Evolutionary conservation across 306 rosid species (phyloP), one percentile per base, ranked within the genome.

Genomic region (Benincasa hispida): DNA sequence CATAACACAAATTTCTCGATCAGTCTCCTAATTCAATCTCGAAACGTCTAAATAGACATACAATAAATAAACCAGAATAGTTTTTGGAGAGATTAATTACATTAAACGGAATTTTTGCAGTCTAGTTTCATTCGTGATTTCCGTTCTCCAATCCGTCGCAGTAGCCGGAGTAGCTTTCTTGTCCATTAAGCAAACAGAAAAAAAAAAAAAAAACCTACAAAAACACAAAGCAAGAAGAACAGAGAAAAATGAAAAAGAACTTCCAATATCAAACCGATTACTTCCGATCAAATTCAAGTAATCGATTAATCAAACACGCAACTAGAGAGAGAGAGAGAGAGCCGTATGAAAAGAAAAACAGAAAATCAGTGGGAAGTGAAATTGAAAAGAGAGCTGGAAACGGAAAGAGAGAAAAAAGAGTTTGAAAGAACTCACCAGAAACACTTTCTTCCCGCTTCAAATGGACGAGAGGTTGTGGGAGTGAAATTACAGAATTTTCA

Each of bases 11-110:
- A 68, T 41, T 22, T 68, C 35, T n/a, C 34, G 24, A 32, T 68
- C 34, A 22, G 12, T 22, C 35, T 68, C 74, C 74, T n/a, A 39
- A 39, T n/a, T 67, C 55, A 19, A 19, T 65, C 54, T 67, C n/a
- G n/a, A 67, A 66, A 65, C 35, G 13, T 55, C 60, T 22, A 21
- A 55, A 55, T 1, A 25, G 6, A 13, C 6, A 3, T 1, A 59
- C 9, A 7, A 60, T 28, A 28, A 60, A 60, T 15, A 67, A 5
- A 35, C 0, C 25, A 10, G 25, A n/a, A 67, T 1, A 50, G 4
- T 24, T 70, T 47, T 25, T 10, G 28, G 25, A 70, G 24, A 70
- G 22, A 70, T 70, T 70, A 70, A 70, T 70, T 70, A 70, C 75
- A 70, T 14, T 14, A 21, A 14, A 8, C 17, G 19, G 15, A 70